Percentiles rank a stretch among this genome's conserved stretches.
Conservation (phyloP, 306 rosid genomes). For the Ormosia emarginata region DNA sequence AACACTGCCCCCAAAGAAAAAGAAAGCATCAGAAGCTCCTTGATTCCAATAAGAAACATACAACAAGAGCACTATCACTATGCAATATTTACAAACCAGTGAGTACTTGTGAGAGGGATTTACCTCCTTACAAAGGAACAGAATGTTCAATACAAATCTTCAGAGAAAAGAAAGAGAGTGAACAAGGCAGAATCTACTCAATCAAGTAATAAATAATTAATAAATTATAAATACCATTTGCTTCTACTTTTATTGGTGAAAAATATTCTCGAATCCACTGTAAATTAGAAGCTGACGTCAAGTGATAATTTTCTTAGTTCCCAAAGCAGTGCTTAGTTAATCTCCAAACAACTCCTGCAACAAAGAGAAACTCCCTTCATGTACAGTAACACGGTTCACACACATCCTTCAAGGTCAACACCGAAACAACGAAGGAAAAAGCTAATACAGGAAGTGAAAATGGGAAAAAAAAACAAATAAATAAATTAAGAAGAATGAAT, state of each 20-base stretch:
- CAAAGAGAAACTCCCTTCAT: not conserved
- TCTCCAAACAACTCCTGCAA: constrained; percentile 23
- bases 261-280: not conserved
- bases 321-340: not conserved
- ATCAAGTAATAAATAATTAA: not conserved
- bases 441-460: not conserved
- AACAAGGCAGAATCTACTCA: not conserved
- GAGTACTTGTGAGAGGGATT: not conserved
- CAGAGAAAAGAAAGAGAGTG: not conserved
- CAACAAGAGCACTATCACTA: not conserved
- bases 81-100: not conserved
- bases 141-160: not conserved
- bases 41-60: not conserved
- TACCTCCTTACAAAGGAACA: not conserved
- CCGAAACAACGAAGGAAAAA: not conserved
- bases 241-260: constrained; percentile 9
- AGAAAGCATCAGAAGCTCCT: not conserved
- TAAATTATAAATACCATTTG: constrained; percentile 28
- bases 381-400: not conserved
- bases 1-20: not conserved
- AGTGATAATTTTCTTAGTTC: not conserved
- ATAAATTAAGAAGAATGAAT: not conserved
- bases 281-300: not conserved
- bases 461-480: not conserved
- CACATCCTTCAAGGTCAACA: not conserved